These are phyloP conservation scores for Kockiozyma suomiensis DNA, from an alignment of 805 yeast species.

Conservation along the genomic window DNA sequence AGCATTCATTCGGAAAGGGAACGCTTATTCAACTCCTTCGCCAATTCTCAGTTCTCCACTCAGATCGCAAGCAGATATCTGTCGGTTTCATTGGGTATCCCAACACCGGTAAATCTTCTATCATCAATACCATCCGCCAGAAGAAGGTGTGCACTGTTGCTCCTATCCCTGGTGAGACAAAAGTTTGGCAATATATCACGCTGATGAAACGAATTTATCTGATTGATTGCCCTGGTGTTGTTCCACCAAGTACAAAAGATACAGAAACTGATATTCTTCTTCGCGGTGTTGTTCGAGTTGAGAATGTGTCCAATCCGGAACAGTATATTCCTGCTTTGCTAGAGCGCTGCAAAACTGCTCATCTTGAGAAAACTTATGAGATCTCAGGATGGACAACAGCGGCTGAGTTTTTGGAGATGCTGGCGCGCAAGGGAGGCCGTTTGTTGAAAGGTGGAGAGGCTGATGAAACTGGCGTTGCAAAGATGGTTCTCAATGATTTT, in stretches of 20 bases:
- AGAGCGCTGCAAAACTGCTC: constrained; percentile 81
- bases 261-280: constrained; percentile 87
- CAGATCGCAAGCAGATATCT: constrained; percentile 92
- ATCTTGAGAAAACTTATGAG: constrained; percentile 93
- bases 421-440: constrained; percentile 92
- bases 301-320: constrained; percentile 92
- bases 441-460: constrained; percentile 97
- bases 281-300: constrained; percentile 98
- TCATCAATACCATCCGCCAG: constrained; percentile 87
- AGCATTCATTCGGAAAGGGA: constrained; percentile 97
- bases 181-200: constrained; percentile 98
- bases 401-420: constrained; percentile 80
- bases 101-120: constrained; percentile 96
- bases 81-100: constrained; percentile 98
- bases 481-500: constrained; percentile 87
- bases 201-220: constrained; percentile 92
- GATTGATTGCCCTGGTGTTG: constrained; percentile 99
- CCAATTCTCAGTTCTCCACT: constrained; percentile 87
- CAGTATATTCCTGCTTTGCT: constrained; percentile 89
- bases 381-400: constrained; percentile 81
- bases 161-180: constrained; percentile 98
- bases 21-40: constrained; percentile 89
- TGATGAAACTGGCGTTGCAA: constrained; percentile 90
- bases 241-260: constrained; percentile 91
- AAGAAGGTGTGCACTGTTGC: constrained; percentile 97